A percentile compares a stretch with the other conserved stretches of the same genome.
Evolutionary conservation across 2,329 filamentous ascomycete species (phyloP).

Genomic region (Ambrosiella xylebori): DNA sequence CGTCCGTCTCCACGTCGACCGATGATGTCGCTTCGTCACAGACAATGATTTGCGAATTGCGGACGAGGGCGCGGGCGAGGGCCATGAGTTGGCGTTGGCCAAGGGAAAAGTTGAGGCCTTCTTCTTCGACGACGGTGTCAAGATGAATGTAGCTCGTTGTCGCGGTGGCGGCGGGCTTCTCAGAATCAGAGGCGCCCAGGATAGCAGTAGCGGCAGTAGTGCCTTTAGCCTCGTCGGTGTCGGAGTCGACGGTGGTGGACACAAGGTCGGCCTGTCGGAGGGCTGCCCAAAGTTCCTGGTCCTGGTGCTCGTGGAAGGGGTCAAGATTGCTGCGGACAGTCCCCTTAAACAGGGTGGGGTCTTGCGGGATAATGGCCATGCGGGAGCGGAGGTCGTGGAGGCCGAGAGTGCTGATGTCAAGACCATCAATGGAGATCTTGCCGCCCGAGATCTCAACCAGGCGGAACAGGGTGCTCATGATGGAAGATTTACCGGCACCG

Average conservation of each 20-base stretch:
- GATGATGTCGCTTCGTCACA: conserved; percentile 91
- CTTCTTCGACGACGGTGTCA: conserved; percentile 75
- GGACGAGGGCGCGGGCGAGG: conserved; percentile 74
- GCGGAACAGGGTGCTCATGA: conserved; percentile 70
- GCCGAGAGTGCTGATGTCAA: conserved; percentile 56
- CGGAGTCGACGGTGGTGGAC: conserved; percentile 25
- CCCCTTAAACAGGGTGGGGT: conserved; percentile 67
- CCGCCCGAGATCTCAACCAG: conserved; percentile 49
- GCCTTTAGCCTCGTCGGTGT: conserved; percentile 10
- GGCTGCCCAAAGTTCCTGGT: conserved; percentile 62
- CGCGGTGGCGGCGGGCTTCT: neutral
- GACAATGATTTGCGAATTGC: conserved; percentile 77
- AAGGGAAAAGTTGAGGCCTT: conserved; percentile 88
- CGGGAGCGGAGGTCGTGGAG: conserved; percentile 59
- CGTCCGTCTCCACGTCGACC: conserved; percentile 92
- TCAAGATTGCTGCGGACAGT: conserved; percentile 68
- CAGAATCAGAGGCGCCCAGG: conserved; percentile 13
- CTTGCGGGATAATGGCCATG: conserved; percentile 69
- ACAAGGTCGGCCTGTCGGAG: conserved; percentile 63
- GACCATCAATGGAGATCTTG: conserved; percentile 45
- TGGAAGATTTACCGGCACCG: conserved; percentile 66
- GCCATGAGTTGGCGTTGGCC: conserved; percentile 94
- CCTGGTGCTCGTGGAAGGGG: conserved; percentile 61
- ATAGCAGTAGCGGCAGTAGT: neutral
- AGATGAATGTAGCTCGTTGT: conserved; percentile 47